Conservation (phyloP, 2,329 filamentous ascomycete genomes). For the Fusarium drepaniforme region DNA sequence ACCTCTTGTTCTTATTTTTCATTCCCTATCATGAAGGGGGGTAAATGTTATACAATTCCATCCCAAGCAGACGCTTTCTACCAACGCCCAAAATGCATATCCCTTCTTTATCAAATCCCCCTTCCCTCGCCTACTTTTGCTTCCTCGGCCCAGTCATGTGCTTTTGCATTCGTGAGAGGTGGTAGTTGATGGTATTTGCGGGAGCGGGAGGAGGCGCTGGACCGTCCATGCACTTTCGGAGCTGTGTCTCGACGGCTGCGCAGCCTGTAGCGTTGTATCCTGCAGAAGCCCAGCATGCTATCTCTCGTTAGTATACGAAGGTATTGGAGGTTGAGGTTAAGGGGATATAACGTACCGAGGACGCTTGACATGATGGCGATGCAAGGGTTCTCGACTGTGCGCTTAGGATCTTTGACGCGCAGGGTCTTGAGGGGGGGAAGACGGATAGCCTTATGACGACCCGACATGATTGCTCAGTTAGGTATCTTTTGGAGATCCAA, state of each 20-base stretch:
- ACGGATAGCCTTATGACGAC: conserved; percentile 64
- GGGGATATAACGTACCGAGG: conserved; percentile 57
- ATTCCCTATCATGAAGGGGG: conserved; percentile 5
- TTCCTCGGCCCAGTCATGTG: conserved; percentile 67
- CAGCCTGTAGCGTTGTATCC: conserved; percentile 75
- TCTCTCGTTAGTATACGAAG: not conserved
- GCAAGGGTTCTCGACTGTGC: conserved; percentile 64
- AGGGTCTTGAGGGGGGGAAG: conserved; percentile 68
- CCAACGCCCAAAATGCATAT: conserved; percentile 38
- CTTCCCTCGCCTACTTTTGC: conserved; percentile 44
- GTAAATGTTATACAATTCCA: conserved; percentile 38
- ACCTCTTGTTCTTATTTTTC: conserved; percentile 15
- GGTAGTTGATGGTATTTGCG: conserved; percentile 92
- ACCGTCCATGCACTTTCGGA: conserved; percentile 83
- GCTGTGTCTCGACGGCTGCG: conserved; percentile 68
- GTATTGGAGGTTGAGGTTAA: not conserved
- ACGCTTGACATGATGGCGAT: conserved; percentile 69
- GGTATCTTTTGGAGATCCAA: conserved; percentile 2
- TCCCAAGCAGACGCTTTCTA: conserved; percentile 37
- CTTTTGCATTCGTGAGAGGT: conserved; percentile 82
- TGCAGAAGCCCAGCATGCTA: conserved; percentile 87
- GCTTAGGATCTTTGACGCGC: conserved; percentile 67
- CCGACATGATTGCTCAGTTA: conserved; percentile 54
- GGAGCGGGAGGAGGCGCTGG: conserved; percentile 63
- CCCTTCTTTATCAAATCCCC: not conserved